Percentiles rank a stretch among this genome's conserved stretches.
Conservation (phyloP, 805 yeast species). For the Wickerhamomyces mucosus region DNA sequence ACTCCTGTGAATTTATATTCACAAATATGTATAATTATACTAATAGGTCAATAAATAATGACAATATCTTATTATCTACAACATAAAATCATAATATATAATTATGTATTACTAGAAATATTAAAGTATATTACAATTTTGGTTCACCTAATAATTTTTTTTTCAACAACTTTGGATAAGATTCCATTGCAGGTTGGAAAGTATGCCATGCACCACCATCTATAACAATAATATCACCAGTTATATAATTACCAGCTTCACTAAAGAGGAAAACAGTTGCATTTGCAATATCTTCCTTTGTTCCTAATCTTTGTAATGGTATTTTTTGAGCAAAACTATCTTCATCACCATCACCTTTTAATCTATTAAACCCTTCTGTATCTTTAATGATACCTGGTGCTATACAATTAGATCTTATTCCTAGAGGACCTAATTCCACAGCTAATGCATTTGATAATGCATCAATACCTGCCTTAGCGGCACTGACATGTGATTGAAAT, state of each 20-base stretch:
- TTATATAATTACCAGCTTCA: slow-evolving; percentile 68
- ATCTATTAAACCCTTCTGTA: slow-evolving; percentile 77
- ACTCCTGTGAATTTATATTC: too few relatives aligned
- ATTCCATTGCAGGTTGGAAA: slow-evolving; percentile 33
- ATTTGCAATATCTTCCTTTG: slow-evolving; percentile 74
- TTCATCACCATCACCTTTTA: slow-evolving; percentile 35
- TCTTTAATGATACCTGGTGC: slow-evolving; percentile 89
- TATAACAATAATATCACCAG: slow-evolving; percentile 72
- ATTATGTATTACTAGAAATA: too few relatives aligned
- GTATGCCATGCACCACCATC: slow-evolving; percentile 92
- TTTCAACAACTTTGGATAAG: slow-evolving; percentile 35
- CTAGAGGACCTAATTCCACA: slow-evolving; percentile 86
- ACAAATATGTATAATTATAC: too few relatives aligned
- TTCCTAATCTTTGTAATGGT: slow-evolving; percentile 55
- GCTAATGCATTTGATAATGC: slow-evolving; percentile 78
- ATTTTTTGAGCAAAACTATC: slow-evolving; percentile 35
- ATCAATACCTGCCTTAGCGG: slow-evolving; percentile 94
- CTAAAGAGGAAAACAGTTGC: slow-evolving; percentile 79
- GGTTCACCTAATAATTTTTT: slow-evolving; percentile 24
- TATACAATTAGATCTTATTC: slow-evolving; percentile 71
- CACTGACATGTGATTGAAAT: slow-evolving; percentile 82
- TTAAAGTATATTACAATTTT: slow-evolving; percentile 31
- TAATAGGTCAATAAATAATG: too few relatives aligned
- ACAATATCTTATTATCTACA: too few relatives aligned
- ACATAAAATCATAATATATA: too few relatives aligned